Evolutionary conservation across 2,329 filamentous ascomycete genomes (phyloP).

Genomic region (Colletotrichum tropicicola): DNA sequence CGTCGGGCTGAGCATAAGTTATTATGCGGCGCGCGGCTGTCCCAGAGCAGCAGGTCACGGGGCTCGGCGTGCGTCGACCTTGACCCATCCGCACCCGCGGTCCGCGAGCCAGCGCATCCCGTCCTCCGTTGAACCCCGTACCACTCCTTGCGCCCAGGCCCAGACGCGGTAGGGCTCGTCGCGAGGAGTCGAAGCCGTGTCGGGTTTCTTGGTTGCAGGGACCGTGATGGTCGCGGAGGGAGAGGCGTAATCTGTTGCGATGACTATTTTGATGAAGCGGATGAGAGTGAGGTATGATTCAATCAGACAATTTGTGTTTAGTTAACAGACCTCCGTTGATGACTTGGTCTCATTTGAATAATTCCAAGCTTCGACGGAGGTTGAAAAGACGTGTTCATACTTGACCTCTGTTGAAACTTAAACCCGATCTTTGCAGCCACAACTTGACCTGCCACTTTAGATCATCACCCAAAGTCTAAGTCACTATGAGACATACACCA

Average conservation of each 20-base stretch:
- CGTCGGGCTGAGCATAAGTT: conserved; percentile 17
- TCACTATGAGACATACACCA: too few relatives aligned
- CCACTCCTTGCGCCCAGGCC: conserved; percentile 36
- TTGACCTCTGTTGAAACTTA: background rate
- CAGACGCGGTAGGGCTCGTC: conserved; percentile 30
- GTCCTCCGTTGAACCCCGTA: conserved; percentile 28
- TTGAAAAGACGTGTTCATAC: conserved; percentile 1
- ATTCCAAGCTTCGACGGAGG: background rate
- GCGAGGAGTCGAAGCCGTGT: background rate
- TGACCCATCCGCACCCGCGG: conserved; percentile 29
- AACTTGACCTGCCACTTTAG: background rate
- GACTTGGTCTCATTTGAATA: background rate
- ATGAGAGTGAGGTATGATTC: background rate
- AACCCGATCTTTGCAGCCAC: background rate
- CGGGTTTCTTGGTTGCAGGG: background rate
- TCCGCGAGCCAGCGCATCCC: conserved; percentile 32
- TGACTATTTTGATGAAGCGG: background rate
- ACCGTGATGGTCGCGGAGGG: background rate
- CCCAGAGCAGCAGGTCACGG: conserved; percentile 46
- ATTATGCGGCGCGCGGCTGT: conserved; percentile 33
- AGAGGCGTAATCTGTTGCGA: background rate
- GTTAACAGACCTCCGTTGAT: too few relatives aligned
- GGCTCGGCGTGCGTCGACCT: conserved; percentile 44
- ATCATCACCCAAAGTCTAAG: too few relatives aligned
- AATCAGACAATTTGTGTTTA: too few relatives aligned